These are phyloP conservation scores for Acanthamoeba healyi DNA, from an alignment of 208 protist genomes.

Conservation along the genomic window DNA sequence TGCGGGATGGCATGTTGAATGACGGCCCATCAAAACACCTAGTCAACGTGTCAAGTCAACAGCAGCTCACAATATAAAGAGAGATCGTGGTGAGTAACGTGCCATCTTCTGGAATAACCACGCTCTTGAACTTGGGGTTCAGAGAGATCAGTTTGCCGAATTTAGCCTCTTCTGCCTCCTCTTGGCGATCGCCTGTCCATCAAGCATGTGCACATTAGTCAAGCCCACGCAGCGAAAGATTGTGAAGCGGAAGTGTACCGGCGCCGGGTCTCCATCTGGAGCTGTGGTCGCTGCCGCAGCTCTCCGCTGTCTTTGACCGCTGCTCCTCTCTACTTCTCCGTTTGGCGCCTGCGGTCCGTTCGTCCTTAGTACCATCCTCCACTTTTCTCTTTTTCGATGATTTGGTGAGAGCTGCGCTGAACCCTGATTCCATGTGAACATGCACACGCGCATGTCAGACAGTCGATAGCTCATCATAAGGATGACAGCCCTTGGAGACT, in stretches of 20 bases:
- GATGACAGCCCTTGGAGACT: too few species aligned
- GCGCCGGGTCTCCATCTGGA: neutral
- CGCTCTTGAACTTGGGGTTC: neutral
- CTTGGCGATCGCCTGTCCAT: neutral
- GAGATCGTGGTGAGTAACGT: neutral
- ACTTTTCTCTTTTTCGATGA: neutral
- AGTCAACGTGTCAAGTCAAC: neutral
- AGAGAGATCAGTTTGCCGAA: neutral
- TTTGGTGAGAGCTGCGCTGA: neutral
- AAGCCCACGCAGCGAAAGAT: neutral
- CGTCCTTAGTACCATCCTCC: neutral
- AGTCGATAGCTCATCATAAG: neutral
- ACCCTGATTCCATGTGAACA: too few species aligned
- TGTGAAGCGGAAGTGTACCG: neutral
- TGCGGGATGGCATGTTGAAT: neutral
- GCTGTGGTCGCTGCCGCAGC: too few species aligned
- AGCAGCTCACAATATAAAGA: neutral
- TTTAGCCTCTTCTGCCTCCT: neutral
- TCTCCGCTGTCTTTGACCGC: neutral
- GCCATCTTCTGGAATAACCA: neutral
- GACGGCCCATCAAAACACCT: slow-evolving; percentile 11
- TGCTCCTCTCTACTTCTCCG: neutral
- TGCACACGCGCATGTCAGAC: neutral
- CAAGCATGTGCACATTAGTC: neutral
- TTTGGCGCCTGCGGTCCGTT: neutral